Evolutionary conservation across 805 yeast genomes (phyloP), one percentile per base, ranked within the genome.

Genomic region (Myxozyma geophila): DNA sequence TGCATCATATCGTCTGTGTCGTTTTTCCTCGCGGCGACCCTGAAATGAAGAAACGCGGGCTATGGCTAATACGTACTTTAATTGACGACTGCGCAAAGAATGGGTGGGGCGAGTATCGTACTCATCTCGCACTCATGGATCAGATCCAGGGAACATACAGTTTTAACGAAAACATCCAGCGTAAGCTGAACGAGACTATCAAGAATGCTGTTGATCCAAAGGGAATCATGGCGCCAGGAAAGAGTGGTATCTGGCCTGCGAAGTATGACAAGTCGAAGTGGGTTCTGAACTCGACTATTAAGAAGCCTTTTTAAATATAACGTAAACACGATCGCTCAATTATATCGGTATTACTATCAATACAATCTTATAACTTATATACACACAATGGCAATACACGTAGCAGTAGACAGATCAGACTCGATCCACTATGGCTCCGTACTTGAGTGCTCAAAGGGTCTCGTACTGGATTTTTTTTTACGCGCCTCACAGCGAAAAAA

Each of bases 31-130:
- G 60, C 36, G 53, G 53, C 13, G 35, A 58, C 33, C 37, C 36
- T n/a, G 37, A 43, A 15, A 10, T 12, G 40, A 41, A 23, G 33
- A n/a, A 49, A 6, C 43, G 46, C 13, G 61, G 52, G 7, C 33
- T 58, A 13, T 36, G 52, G 52, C 28, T 52, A 6, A 52, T 58
- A 44, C 49, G 61, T 7, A 51, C 50, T 6, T 37, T 58, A 19
- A 50, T 58, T 13, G 56, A 51, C 56, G 56, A 51, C 21, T 58
- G 61, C 21, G 61, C 61, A 21, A 52, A 50, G 52, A 19, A 23
- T 12, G 60, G 60, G 12, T 57, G 60, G 60, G 60, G 60, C 19
- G 60, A 57, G 35, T 57, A 57, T 21, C 54, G 60, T 8, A 57
- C 60, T 4, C 60, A 58, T 58, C n/a, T 58, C 17, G 56, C 49